Evolutionary conservation across 2,329 filamentous ascomycete genomes (phyloP), one percentile per base, ranked within the genome.

Genomic region (Diaporthe australafricana): DNA sequence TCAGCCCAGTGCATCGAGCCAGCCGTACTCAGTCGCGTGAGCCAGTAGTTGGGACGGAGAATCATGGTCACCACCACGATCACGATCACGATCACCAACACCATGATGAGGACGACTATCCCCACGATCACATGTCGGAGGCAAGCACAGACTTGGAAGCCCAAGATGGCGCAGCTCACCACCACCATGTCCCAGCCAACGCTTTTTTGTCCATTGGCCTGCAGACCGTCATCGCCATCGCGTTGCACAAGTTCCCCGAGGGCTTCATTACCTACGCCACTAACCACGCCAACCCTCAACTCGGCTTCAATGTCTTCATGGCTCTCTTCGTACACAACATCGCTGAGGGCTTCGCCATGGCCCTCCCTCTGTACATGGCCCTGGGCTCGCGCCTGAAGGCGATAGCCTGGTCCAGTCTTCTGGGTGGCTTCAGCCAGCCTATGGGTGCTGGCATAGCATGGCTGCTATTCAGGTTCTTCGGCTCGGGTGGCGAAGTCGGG

Each of bases 321-420:
- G 96, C 96, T 0, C 88, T 99, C 9, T 98, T 98, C 79, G 96
- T 99, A 72, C 96, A 99, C 87, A 99, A 98, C 83, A 97, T 99
- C 78, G 95, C 94, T 35, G 96, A 99, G 84, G 96, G 96, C 1
- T 98, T 98, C 80, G 94, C 95, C 74, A 93, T 99, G 88, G 94
- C 95, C 0, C 84, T 99, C 0, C 96, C 96, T 0, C 87, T 99
- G 0, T 99, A 97, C 82, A 93, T 99, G 78, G 96, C 96, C 1
- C 89, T 98, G 40, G 89, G 92, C 74, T 96, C 91, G 72, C 92
- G 95, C 56, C 84, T 90, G 79, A 92, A 91, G 77, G 96, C 96
- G 22, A 96, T 98, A 84, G 82, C 93, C 72, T 97, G 94, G 91
- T 92, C 93, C 5, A 92, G 93, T 12, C 80, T 98, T 0, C 86